Conservation (phyloP, 306 rosid species). For the Castanospermum australe region DNA sequence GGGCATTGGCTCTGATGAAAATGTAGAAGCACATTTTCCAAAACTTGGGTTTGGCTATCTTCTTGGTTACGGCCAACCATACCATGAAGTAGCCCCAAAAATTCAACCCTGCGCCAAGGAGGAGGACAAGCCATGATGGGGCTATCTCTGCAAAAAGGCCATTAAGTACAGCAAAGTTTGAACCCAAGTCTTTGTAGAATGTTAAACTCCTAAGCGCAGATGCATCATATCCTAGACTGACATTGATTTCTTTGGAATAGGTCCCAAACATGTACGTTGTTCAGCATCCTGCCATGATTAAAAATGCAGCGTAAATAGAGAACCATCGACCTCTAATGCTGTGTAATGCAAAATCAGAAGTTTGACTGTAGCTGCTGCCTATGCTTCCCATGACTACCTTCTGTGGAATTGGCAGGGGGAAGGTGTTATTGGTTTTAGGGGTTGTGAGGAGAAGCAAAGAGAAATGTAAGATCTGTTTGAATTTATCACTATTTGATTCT, state of each 20-base stretch:
- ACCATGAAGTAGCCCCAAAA: constrained; percentile 55
- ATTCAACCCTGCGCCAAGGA: constrained; percentile 48
- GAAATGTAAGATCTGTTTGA: neutral
- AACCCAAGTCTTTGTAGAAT: constrained; percentile 54
- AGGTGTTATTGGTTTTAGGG: neutral
- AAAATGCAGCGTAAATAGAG: constrained; percentile 47
- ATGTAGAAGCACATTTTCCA: constrained; percentile 62
- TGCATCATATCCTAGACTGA: constrained; percentile 51
- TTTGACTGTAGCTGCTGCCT: neutral
- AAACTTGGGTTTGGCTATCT: constrained; percentile 39
- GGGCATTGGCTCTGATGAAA: constrained; percentile 51
- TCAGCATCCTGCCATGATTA: constrained; percentile 59
- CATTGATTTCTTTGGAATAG: constrained; percentile 46
- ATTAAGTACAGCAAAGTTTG: constrained; percentile 46
- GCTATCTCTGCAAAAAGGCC: constrained; percentile 53
- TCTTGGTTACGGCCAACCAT: constrained; percentile 47
- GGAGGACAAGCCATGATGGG: constrained; percentile 53
- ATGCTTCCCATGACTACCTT: neutral
- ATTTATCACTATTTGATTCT: neutral
- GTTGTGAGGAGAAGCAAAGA: too few relatives aligned
- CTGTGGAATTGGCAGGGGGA: neutral
- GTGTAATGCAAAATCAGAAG: constrained; percentile 5
- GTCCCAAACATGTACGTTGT: constrained; percentile 50
- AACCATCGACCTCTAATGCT: constrained; percentile 45
- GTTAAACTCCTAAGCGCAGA: constrained; percentile 41